Evolutionary conservation across 768 basidiomycete species (phyloP).

Genomic region (Lactarius psammicola): DNA sequence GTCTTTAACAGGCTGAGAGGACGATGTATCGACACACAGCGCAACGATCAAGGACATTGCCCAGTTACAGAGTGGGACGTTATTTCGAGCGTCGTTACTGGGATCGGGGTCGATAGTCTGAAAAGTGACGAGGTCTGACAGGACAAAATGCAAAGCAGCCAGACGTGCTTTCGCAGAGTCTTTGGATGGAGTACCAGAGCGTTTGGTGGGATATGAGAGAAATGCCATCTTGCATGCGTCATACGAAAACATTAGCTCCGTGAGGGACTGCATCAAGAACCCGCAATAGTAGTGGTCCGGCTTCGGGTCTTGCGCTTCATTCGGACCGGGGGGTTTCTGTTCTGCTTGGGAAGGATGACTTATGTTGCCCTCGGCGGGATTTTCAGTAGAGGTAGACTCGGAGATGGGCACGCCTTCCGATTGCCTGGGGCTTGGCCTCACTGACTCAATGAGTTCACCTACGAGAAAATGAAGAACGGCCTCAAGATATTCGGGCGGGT

Average conservation of each 20-base stretch:
- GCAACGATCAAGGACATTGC: constrained; percentile 89
- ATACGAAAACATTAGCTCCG: constrained; percentile 92
- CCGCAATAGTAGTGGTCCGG: constrained; percentile 55
- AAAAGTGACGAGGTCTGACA: constrained; percentile 80
- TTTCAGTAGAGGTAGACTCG: constrained; percentile 12
- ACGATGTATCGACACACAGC: constrained; percentile 83
- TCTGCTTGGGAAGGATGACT: constrained; percentile 5
- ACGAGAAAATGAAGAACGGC: constrained; percentile 67
- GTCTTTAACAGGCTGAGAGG: constrained; percentile 69
- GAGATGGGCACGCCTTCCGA: constrained; percentile 11
- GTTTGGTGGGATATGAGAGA: constrained; percentile 71
- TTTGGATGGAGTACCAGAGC: constrained; percentile 58
- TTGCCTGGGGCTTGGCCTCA: constrained; percentile 37
- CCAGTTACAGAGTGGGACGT: constrained; percentile 72
- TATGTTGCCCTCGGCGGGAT: neutral
- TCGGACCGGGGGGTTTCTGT: neutral
- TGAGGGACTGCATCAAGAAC: constrained; percentile 88
- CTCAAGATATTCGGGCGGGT: constrained; percentile 50
- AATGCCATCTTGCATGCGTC: constrained; percentile 88
- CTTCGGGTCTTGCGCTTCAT: constrained; percentile 18
- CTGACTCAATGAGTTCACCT: constrained; percentile 62
- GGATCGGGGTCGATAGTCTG: constrained; percentile 66
- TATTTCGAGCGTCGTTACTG: constrained; percentile 52
- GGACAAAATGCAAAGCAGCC: constrained; percentile 72
- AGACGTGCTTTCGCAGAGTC: constrained; percentile 60